phyloP scores from a whole-genome alignment of 2,329 filamentous ascomycete species.

The Emmonsia crescens region DNA sequence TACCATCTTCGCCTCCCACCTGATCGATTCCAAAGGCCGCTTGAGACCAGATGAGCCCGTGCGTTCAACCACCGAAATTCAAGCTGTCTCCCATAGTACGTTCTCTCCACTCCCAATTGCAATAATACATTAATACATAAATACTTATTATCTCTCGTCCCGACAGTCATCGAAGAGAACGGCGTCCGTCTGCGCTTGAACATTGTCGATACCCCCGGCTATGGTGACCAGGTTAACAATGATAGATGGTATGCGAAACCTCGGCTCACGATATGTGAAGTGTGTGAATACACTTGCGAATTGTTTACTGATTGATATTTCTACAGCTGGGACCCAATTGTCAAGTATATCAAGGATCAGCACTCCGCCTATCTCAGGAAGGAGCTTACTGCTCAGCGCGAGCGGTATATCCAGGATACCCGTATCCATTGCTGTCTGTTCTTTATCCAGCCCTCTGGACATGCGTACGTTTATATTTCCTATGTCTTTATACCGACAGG shows the following conservation, averaged over 20 bases:
- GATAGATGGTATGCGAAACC: conserved; percentile 61
- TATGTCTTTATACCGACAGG: neutral
- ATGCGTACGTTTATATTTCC: conserved; percentile 47
- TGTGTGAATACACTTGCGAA: neutral
- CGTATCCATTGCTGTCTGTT: conserved; percentile 99
- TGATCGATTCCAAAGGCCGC: conserved; percentile 97
- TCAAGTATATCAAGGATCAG: conserved; percentile 99
- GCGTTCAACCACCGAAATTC: conserved; percentile 93
- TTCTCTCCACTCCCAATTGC: conserved; percentile 9
- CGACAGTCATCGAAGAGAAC: conserved; percentile 89
- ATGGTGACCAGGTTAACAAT: conserved; percentile 98
- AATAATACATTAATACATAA: conserved; percentile 1
- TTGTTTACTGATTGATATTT: conserved; percentile 3
- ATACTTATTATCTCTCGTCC: neutral
- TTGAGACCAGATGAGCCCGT: conserved; percentile 85
- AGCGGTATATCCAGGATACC: conserved; percentile 98
- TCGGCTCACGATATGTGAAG: conserved; percentile 14
- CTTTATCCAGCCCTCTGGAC: conserved; percentile 97
- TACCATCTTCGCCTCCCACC: conserved; percentile 98
- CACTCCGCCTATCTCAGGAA: conserved; percentile 98
- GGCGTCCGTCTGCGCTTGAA: conserved; percentile 93
- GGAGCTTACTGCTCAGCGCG: conserved; percentile 96
- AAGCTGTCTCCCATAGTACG: conserved; percentile 80
- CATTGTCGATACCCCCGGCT: conserved; percentile 97
- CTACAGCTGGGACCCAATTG: conserved; percentile 85